A percentile compares a stretch with the other conserved stretches of the same genome.
Conservation (phyloP, 108 stramenopile species). For the Nitzschia sp. region DNA sequence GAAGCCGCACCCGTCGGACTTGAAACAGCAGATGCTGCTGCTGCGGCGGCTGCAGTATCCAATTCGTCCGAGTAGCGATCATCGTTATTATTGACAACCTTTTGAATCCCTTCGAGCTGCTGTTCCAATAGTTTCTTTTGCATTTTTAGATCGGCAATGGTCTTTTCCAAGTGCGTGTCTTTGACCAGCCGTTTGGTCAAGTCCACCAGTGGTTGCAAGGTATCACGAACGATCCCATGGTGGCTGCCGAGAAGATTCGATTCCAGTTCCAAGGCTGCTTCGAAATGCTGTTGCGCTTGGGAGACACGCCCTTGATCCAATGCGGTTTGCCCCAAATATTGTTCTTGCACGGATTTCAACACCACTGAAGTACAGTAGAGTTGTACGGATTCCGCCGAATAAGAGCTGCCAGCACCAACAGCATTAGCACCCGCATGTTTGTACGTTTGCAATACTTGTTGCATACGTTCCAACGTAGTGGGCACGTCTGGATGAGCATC, state of each 20-base stretch:
- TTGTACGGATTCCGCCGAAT: background rate
- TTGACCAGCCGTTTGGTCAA: background rate
- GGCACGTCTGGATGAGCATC: slow-evolving; percentile 4
- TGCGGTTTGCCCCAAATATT: background rate
- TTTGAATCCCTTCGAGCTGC: background rate
- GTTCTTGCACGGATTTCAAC: slow-evolving; percentile 6
- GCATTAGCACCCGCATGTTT: too few species aligned
- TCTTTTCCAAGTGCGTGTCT: background rate
- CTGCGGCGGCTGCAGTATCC: background rate
- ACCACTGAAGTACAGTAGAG: background rate
- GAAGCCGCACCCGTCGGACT: too few species aligned
- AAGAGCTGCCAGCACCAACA: background rate
- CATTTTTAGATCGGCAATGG: background rate
- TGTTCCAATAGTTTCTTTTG: background rate
- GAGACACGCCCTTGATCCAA: background rate
- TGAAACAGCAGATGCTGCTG: too few species aligned
- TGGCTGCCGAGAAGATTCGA: background rate
- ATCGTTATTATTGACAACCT: too few species aligned
- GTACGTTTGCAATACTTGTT: slow-evolving; percentile 14
- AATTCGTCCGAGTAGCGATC: too few species aligned
- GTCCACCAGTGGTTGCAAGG: background rate
- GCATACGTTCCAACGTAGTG: slow-evolving; percentile 14
- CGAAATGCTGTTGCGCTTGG: background rate
- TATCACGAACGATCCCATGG: background rate
- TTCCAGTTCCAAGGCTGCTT: slow-evolving; percentile 11